Conservation (phyloP, 2,329 filamentous ascomycete species). For the Diplocarpon mali region DNA sequence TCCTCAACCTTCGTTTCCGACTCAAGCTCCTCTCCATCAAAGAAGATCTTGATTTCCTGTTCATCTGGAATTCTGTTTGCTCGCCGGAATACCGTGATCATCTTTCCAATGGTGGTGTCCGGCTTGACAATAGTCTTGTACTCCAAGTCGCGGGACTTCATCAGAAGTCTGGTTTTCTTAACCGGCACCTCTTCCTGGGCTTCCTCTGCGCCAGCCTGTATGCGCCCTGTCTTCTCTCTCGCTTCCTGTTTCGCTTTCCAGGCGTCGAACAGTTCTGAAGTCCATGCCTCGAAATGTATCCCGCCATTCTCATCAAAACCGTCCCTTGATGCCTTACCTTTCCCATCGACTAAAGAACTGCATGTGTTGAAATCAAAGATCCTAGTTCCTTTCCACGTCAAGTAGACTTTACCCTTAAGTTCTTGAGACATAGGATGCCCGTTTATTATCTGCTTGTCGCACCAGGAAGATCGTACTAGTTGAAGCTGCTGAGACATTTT, state of each 20-base stretch:
- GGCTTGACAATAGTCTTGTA: conserved; percentile 40
- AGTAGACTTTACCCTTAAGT: conserved; percentile 47
- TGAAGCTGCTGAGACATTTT: conserved; percentile 57
- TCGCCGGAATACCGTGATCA: conserved; percentile 51
- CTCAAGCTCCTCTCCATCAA: conserved; percentile 65
- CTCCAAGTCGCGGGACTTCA: conserved; percentile 42
- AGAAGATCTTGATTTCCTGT: conserved; percentile 49
- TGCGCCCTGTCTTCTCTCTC: conserved; percentile 4
- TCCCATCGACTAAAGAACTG: conserved; percentile 31
- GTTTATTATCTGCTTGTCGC: conserved; percentile 45
- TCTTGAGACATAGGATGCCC: conserved; percentile 29
- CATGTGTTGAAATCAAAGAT: conserved; percentile 71
- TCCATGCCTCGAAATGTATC: conserved; percentile 72
- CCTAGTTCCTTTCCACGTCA: conserved; percentile 67
- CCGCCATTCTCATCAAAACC: conserved; percentile 40
- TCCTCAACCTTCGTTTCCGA: conserved; percentile 49
- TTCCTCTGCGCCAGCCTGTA: conserved; percentile 19
- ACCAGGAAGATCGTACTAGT: conserved; percentile 60
- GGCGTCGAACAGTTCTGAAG: conserved; percentile 46
- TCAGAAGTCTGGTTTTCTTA: conserved; percentile 37
- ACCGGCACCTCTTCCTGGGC: conserved; percentile 19
- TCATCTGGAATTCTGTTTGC: conserved; percentile 39
- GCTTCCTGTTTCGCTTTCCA: conserved; percentile 12
- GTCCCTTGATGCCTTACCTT: conserved; percentile 22
- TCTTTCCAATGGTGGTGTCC: conserved; percentile 48